A percentile compares a stretch with the other conserved stretches of the same genome.
Conservation (phyloP, 1,284 basidiomycete genomes). For the Melanopsichium pennsylvanicum region DNA sequence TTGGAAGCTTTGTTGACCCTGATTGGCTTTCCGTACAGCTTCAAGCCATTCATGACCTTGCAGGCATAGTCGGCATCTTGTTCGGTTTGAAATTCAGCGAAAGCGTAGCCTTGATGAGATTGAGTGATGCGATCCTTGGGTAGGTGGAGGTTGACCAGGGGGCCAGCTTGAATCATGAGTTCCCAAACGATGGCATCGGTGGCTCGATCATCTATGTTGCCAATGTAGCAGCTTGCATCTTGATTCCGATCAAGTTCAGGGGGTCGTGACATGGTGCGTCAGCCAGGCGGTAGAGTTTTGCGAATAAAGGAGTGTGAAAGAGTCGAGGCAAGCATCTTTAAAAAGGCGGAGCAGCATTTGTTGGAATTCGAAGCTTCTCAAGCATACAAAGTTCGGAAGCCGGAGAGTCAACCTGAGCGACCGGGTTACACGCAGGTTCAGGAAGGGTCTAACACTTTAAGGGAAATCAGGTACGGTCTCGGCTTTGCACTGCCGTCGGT, state of each 20-base stretch:
- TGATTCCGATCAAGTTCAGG: slow-evolving; percentile 62
- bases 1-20: slow-evolving; percentile 94
- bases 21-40: slow-evolving; percentile 97
- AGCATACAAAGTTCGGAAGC: not conserved
- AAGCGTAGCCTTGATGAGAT: slow-evolving; percentile 97
- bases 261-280: slow-evolving; percentile 47
- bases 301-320: not conserved
- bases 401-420: too few species aligned
- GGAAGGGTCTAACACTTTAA: too few species aligned
- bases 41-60: slow-evolving; percentile 99
- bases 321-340: not conserved
- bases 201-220: slow-evolving; percentile 94
- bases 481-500: too few species aligned
- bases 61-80: slow-evolving; percentile 98
- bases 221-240: slow-evolving; percentile 68
- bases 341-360: too few species aligned
- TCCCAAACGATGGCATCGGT: slow-evolving; percentile 96
- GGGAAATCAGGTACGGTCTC: too few species aligned
- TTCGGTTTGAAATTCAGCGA: slow-evolving; percentile 97
- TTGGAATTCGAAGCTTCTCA: not conserved
- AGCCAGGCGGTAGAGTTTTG: too few species aligned
- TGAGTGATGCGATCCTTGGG: slow-evolving; percentile 99
- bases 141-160: slow-evolving; percentile 82
- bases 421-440: too few species aligned
- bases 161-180: slow-evolving; percentile 96